Evolutionary conservation across 306 rosid genomes (phyloP).

Genomic region (Lotus japonicus): DNA sequence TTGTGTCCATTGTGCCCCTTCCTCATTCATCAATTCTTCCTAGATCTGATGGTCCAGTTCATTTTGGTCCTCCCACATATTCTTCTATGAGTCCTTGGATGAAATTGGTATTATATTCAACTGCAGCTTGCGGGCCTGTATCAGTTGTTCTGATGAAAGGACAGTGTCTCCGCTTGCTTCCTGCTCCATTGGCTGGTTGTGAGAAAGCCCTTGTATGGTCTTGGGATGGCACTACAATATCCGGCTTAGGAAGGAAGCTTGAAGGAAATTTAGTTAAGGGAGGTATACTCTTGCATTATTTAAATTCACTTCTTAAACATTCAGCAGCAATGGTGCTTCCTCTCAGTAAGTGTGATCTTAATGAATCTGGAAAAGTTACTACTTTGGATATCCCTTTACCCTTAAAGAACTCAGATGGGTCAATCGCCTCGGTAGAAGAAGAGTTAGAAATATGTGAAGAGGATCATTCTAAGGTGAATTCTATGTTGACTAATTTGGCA

Average conservation of each 20-base stretch:
- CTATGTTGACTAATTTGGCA: constrained; percentile 54
- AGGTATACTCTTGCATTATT: constrained; percentile 74
- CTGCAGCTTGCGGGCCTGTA: constrained; percentile 72
- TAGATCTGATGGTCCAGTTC: constrained; percentile 68
- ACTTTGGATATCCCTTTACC: constrained; percentile 93
- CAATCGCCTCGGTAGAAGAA: constrained; percentile 51
- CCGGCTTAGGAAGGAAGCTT: constrained; percentile 82
- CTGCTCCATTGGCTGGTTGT: constrained; percentile 91
- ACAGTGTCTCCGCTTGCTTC: constrained; percentile 84
- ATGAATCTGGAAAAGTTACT: constrained; percentile 53
- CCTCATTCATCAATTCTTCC: constrained; percentile 89
- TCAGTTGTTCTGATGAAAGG: constrained; percentile 95
- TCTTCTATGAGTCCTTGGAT: constrained; percentile 97
- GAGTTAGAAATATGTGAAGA: constrained; percentile 60
- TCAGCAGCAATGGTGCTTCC: constrained; percentile 94
- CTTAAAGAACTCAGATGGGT: constrained; percentile 73
- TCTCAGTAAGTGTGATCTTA: constrained; percentile 67
- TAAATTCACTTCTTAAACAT: constrained; percentile 75
- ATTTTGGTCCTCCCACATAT: constrained; percentile 95
- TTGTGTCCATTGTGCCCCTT: constrained; percentile 90
- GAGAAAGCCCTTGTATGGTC: constrained; percentile 96
- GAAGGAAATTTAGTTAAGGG: constrained; percentile 87
- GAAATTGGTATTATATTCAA: constrained; percentile 86
- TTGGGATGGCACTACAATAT: constrained; percentile 84
- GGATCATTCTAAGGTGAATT: constrained; percentile 56